Conservation (phyloP, 208 protist genomes). For the Sergeia podlipaevii region DNA sequence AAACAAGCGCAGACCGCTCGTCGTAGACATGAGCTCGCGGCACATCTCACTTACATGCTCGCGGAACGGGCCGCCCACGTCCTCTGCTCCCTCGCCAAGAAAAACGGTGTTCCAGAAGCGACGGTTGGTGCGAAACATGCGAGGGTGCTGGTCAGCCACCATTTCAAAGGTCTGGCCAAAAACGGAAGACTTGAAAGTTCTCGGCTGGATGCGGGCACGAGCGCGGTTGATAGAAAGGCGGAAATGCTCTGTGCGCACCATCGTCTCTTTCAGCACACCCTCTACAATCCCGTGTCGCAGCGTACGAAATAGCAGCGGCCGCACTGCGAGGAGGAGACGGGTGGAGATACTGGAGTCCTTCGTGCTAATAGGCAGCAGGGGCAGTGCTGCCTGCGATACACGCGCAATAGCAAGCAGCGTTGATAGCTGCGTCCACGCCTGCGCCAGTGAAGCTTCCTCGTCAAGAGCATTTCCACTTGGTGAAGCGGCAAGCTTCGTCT, state of each 20-base stretch:
- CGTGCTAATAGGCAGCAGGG: conserved; percentile 70
- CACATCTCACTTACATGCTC: conserved; percentile 93
- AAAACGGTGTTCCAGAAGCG: conserved; percentile 90
- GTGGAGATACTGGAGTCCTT: conserved; percentile 35
- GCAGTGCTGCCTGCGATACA: conserved; percentile 64
- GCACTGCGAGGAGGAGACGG: conserved; percentile 58
- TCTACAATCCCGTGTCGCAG: conserved; percentile 61
- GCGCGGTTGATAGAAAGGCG: conserved; percentile 86
- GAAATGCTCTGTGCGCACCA: conserved; percentile 63
- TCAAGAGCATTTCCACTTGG: conserved; percentile 40
- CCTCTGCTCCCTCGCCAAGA: conserved; percentile 92
- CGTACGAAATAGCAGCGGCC: conserved; percentile 59
- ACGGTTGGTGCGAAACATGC: conserved; percentile 82
- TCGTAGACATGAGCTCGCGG: conserved; percentile 82
- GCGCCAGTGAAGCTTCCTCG: conserved; percentile 20
- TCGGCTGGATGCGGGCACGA: conserved; percentile 30
- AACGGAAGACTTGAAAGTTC: conserved; percentile 52
- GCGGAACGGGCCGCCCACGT: conserved; percentile 91
- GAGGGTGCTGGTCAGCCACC: conserved; percentile 56
- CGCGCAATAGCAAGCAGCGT: conserved; percentile 74
- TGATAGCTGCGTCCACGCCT: conserved; percentile 45
- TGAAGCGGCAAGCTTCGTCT: conserved; percentile 11
- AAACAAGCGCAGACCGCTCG: conserved; percentile 85
- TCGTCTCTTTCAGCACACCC: conserved; percentile 72
- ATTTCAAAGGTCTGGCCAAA: conserved; percentile 89